Evolutionary conservation across 1,284 basidiomycete genomes (phyloP).

Genomic region (Leccinum variabile): DNA sequence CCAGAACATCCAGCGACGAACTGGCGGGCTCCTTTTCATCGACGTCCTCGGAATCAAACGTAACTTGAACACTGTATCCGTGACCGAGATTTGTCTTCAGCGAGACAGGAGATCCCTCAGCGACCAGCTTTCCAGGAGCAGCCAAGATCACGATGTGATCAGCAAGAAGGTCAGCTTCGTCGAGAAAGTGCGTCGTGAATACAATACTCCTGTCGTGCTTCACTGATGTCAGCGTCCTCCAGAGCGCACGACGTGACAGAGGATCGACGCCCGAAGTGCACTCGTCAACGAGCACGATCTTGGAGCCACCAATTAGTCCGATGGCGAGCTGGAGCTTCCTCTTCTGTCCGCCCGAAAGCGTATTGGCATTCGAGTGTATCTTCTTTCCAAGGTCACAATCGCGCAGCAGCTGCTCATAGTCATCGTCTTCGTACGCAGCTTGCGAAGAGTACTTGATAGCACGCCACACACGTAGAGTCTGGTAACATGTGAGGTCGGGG

Average conservation of each 20-base stretch:
- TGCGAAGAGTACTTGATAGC: constrained; percentile 68
- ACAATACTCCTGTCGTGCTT: constrained; percentile 65
- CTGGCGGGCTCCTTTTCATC: constrained; percentile 15
- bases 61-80: constrained; percentile 65
- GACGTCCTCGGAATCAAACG: constrained; percentile 36
- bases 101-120: constrained; percentile 68
- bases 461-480: constrained; percentile 73
- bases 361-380: constrained; percentile 61
- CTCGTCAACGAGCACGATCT: constrained; percentile 74
- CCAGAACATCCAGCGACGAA: constrained; percentile 40
- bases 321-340: constrained; percentile 79
- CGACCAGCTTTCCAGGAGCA: constrained; percentile 73
- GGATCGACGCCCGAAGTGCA: constrained; percentile 83
- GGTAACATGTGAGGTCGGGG: constrained; percentile 71
- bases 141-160: constrained; percentile 76
- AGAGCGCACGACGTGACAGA: constrained; percentile 72
- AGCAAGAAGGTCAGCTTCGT: constrained; percentile 78
- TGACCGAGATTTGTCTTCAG: constrained; percentile 72
- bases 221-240: constrained; percentile 69
- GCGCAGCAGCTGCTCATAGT: constrained; percentile 59
- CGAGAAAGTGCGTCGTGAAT: constrained; percentile 76
- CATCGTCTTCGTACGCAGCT: constrained; percentile 35
- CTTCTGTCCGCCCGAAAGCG: constrained; percentile 79
- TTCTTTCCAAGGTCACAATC: constrained; percentile 75
- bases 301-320: constrained; percentile 73